Base-by-base conservation (phyloP, 805 yeast species). In the Wickerhamiella brachini region DNA sequence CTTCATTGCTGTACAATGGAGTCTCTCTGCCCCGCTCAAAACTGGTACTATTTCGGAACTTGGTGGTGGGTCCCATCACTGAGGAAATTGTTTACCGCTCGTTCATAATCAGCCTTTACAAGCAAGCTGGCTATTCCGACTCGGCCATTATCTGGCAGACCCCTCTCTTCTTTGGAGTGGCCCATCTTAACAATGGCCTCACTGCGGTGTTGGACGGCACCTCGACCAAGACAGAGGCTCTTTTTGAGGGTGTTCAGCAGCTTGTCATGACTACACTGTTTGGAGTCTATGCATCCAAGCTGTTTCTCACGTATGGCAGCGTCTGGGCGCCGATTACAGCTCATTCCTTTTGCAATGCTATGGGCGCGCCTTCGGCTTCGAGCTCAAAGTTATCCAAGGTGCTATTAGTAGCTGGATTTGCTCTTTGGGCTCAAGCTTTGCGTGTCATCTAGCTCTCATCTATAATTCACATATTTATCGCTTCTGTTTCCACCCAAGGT, bases 1-100 rank as follows among this genome's bases (percentile, higher is more conserved):
- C 18, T 2, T 39, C 47, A 15, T 4, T 45, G 26, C 4, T 44
- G 15, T 26, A n/a, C 47, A n/a, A 44, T 31, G 47, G 47, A 3
- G 8, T 23, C 12, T 21, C 10, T 10, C 5, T 12, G n/a, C 38
- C 13, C n/a, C n/a, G n/a, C 10, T 31, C 38, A 4, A 37, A 37
- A 15, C 20, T 37, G 10, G 3, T 17, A 5, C 8, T 2, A 20
- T 44, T 78, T 21, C 64, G 93, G 53, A 79, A 81, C 61, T 71
- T 77, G 45, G 51, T 83, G 0, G 67, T 81, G 44, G 94, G 86
- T 0, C 95, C 95, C 3, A 45, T 81, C 2, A 79, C 89, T 0
- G 95, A 85, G 60, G 95, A 85, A 59, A 54, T 83, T 34, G 73
- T 83, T 2, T 85, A 80, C 60, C 69, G 93, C 2, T 68, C 80